phyloP scores from a whole-genome alignment of 148 eudicot genomes.

The Spergularia bocconei region DNA sequence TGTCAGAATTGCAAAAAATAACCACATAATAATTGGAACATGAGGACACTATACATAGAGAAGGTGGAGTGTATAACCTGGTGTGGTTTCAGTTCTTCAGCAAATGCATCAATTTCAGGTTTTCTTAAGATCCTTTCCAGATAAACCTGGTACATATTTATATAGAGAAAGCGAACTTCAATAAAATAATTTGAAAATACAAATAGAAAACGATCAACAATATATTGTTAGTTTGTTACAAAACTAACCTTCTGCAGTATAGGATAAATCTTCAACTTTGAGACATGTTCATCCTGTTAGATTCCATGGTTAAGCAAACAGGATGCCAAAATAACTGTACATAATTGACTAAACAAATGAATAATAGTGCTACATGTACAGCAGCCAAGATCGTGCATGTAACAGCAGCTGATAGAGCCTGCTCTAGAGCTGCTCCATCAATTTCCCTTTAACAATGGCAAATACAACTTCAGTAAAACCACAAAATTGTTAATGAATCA shows the following conservation, averaged over 20 bases:
- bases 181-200: neutral
- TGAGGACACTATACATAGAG: neutral
- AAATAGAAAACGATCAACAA: too few relatives aligned
- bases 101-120: slow-evolving; percentile 98
- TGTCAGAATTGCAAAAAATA: neutral
- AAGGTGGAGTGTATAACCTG: slow-evolving; percentile 47
- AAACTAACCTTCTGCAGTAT: slow-evolving; percentile 85
- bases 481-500: too few relatives aligned
- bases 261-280: slow-evolving; percentile 93
- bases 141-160: slow-evolving; percentile 61
- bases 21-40: neutral
- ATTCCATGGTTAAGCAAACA: slow-evolving; percentile 8
- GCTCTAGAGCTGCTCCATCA: slow-evolving; percentile 91
- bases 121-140: slow-evolving; percentile 93
- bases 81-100: slow-evolving; percentile 94
- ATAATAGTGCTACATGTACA: slow-evolving; percentile 45
- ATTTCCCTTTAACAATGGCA: slow-evolving; percentile 37
- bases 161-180: neutral
- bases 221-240: neutral
- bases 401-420: slow-evolving; percentile 90
- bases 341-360: slow-evolving; percentile 9
- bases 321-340: neutral
- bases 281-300: slow-evolving; percentile 90
- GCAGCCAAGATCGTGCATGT: slow-evolving; percentile 99
- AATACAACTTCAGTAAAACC: slow-evolving; percentile 11